phyloP scores from a whole-genome alignment of 2,329 filamentous ascomycete species.

The Periconia digitata region DNA sequence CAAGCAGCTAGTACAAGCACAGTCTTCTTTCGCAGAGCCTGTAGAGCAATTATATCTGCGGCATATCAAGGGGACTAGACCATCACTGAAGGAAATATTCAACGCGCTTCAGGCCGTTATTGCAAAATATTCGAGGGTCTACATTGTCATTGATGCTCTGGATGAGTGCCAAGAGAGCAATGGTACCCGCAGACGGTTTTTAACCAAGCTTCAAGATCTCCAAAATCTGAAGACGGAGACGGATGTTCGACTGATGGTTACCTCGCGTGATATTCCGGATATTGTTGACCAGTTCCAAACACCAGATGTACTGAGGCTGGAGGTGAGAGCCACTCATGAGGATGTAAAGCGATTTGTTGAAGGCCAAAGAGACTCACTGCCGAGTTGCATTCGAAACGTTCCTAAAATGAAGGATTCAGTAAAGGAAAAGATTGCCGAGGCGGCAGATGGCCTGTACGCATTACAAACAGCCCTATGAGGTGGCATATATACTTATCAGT shows the following conservation, averaged over 20 bases:
- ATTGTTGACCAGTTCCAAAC: constrained; percentile 8
- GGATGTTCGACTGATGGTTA: neutral
- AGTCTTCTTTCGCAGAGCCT: neutral
- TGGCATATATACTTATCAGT: too few species aligned
- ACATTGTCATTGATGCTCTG: constrained; percentile 3
- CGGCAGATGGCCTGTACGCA: too few species aligned
- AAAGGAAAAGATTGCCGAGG: too few species aligned
- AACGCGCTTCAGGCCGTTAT: neutral
- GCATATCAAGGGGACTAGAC: neutral
- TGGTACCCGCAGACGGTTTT: neutral
- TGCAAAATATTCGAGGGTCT: neutral
- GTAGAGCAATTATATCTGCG: too few species aligned
- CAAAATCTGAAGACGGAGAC: too few species aligned
- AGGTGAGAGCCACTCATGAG: constrained; percentile 15
- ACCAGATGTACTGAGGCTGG: constrained; percentile 5
- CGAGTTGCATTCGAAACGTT: too few species aligned
- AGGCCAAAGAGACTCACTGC: too few species aligned
- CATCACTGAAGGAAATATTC: neutral
- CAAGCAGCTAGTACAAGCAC: neutral
- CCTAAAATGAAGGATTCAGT: too few species aligned
- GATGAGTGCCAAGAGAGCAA: constrained; percentile 3
- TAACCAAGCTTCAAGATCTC: neutral
- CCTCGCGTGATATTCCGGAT: constrained; percentile 13
- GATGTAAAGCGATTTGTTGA: too few species aligned
- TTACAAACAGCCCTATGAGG: too few species aligned